A percentile compares a stretch with the other conserved stretches of the same genome.
Evolutionary conservation across 805 yeast species (phyloP).

Genomic region (Schizosaccharomyces cryophilus): DNA sequence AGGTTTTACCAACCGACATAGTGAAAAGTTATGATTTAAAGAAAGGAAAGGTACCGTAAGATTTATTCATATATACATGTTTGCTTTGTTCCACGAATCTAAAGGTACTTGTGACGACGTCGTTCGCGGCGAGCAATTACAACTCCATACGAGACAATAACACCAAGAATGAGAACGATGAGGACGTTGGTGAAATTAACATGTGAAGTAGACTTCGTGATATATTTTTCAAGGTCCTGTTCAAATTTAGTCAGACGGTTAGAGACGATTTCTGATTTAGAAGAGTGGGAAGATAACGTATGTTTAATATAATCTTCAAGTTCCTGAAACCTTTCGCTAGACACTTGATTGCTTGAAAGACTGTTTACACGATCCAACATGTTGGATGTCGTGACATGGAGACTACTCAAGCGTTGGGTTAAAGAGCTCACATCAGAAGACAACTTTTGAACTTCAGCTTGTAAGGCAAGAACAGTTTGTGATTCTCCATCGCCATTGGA

Average conservation of each 20-base stretch:
- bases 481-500: too few relatives aligned
- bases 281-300: not conserved
- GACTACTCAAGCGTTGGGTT: not conserved
- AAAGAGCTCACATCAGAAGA: not conserved
- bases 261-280: not conserved
- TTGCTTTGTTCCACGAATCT: not conserved
- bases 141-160: not conserved
- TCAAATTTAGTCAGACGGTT: not conserved
- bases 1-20: too few relatives aligned
- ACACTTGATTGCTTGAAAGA: not conserved
- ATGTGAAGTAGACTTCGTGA: not conserved
- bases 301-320: not conserved
- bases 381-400: not conserved
- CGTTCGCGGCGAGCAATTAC: not conserved
- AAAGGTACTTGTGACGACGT: not conserved
- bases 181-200: not conserved
- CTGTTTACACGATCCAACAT: not conserved
- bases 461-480: too few relatives aligned
- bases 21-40: too few relatives aligned
- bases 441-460: not conserved
- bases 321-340: not conserved
- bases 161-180: not conserved
- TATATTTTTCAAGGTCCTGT: not conserved
- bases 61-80: too few relatives aligned
- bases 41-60: too few relatives aligned